Conservation (phyloP, 805 yeast genomes). For the Brettanomyces anomalus region DNA sequence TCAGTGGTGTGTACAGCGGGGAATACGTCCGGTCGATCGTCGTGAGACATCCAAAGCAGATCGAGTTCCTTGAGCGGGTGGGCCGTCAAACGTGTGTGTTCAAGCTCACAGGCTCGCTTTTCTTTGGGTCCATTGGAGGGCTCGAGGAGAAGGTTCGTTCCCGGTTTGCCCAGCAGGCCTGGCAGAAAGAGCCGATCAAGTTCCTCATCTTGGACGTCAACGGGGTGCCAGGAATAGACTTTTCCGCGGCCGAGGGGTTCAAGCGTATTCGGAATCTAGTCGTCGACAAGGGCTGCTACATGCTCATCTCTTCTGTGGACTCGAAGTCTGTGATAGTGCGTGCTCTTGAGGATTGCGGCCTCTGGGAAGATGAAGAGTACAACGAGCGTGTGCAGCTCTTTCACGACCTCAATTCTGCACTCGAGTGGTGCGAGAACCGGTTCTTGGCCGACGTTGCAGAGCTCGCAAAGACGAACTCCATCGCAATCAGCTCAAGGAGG, state of each 20-base stretch:
- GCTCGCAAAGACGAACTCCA: conserved; percentile 1
- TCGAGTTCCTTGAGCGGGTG: conserved; percentile 71
- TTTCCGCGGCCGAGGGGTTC: conserved; percentile 94
- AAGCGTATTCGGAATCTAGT: conserved; percentile 75
- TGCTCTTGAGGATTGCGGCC: conserved; percentile 75
- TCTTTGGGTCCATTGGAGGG: conserved; percentile 93
- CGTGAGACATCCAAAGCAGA: conserved; percentile 81
- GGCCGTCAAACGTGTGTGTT: conserved; percentile 87
- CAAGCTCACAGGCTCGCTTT: conserved; percentile 79
- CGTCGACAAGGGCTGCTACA: conserved; percentile 55
- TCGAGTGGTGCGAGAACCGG: conserved; percentile 96
- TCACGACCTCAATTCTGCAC: conserved; percentile 71
- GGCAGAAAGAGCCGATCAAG: conserved; percentile 53
- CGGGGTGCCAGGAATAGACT: conserved; percentile 75
- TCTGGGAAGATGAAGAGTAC: conserved; percentile 48
- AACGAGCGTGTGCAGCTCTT: conserved; percentile 52
- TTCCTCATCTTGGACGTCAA: conserved; percentile 80
- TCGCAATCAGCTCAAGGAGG: background rate
- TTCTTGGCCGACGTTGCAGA: conserved; percentile 58
- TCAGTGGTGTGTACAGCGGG: conserved; percentile 78
- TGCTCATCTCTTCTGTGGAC: conserved; percentile 71
- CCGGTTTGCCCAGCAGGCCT: conserved; percentile 48
- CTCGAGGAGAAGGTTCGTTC: conserved; percentile 69
- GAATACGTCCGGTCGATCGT: conserved; percentile 87
- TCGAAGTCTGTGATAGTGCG: conserved; percentile 57